Percentiles rank a stretch among this genome's conserved stretches.
These are phyloP conservation scores for Hygrophoropsis aurantiaca DNA, from an alignment of 768 basidiomycete genomes.

Conservation along the genomic window DNA sequence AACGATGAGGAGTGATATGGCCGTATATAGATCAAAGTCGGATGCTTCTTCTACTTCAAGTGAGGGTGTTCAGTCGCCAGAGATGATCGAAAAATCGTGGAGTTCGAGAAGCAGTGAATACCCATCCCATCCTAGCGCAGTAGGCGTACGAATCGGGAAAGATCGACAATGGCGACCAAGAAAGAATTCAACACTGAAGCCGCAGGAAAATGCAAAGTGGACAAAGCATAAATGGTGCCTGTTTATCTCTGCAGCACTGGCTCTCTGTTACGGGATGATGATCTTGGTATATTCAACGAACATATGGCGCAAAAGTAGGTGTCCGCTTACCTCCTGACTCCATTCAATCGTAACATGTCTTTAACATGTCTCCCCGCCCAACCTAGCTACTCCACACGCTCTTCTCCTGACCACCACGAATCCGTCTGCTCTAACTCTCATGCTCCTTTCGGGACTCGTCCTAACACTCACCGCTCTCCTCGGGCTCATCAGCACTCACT, in stretches of 20 bases:
- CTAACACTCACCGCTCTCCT: conserved; percentile 58
- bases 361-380: conserved; percentile 34
- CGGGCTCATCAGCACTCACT: conserved; percentile 58
- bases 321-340: conserved; percentile 14
- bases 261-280: conserved; percentile 54
- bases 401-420: conserved; percentile 60
- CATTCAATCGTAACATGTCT: background rate
- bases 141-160: conserved; percentile 3
- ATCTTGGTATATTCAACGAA: conserved; percentile 51
- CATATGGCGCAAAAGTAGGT: conserved; percentile 62
- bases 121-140: conserved; percentile 28
- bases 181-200: conserved; percentile 39
- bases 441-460: conserved; percentile 58
- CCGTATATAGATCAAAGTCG: no score
- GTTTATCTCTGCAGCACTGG: conserved; percentile 50
- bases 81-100: no score
- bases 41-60: no score
- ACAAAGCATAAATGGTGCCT: conserved; percentile 63
- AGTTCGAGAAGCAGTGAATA: no score
- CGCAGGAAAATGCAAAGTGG: conserved; percentile 50
- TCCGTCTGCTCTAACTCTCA: conserved; percentile 49
- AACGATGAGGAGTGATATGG: no score
- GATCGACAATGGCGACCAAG: conserved; percentile 25
- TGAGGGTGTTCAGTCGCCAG: no score
- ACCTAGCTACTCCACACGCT: conserved; percentile 62